These are phyloP conservation scores for Aureobasidium sp. DNA, from an alignment of 2,329 filamentous ascomycete species.

Conservation along the genomic window DNA sequence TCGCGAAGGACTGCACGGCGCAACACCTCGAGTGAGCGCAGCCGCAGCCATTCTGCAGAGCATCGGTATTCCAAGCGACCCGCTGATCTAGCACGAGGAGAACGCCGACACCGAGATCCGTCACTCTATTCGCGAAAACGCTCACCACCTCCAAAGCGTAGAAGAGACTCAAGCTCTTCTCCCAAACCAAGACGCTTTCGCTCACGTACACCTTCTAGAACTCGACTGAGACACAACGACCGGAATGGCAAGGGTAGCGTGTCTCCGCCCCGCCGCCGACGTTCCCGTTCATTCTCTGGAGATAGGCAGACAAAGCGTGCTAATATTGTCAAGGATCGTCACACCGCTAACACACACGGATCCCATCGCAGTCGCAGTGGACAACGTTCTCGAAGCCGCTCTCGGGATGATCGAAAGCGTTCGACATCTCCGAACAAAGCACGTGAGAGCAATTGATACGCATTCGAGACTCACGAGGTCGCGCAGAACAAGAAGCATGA, in stretches of 20 bases:
- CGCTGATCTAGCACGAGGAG: not conserved
- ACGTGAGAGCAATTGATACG: not conserved
- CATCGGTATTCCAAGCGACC: not conserved
- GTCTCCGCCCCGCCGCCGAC: conserved; percentile 5
- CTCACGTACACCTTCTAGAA: conserved; percentile 27
- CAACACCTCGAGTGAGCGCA: conserved; percentile 10
- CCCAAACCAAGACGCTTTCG: conserved; percentile 2
- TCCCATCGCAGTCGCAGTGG: not conserved
- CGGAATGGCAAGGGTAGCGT: conserved; percentile 16
- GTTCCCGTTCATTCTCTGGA: conserved; percentile 6
- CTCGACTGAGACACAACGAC: conserved; percentile 19
- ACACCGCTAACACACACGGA: not conserved
- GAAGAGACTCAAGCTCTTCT: not conserved
- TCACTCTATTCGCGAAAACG: conserved; percentile 25
- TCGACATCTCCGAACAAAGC: not conserved
- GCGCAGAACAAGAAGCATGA: not conserved
- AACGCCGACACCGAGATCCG: conserved; percentile 13
- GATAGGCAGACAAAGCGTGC: not conserved
- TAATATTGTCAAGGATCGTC: not conserved
- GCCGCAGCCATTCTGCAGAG: conserved; percentile 12
- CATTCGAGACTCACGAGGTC: not conserved
- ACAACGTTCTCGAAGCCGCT: conserved; percentile 3
- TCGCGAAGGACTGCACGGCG: not conserved
- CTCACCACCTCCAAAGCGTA: conserved; percentile 15
- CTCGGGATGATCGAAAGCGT: not conserved